These are phyloP conservation scores for Fraxinus albicans DNA, from an alignment of 305 asterid genomes.

Conservation along the genomic window DNA sequence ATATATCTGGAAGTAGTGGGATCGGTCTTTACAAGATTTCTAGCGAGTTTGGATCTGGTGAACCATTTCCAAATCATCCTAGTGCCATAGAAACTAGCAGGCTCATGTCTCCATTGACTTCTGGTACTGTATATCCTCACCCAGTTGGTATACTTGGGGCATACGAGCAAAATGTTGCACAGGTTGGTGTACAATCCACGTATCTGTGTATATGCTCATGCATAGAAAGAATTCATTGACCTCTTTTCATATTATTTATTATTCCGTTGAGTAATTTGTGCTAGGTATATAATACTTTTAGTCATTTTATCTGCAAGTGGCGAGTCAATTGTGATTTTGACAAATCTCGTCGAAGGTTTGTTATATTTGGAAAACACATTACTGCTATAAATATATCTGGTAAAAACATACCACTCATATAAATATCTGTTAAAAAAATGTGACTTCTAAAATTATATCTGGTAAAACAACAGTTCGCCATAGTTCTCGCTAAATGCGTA, in stretches of 20 bases:
- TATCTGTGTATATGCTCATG: constrained; percentile 5
- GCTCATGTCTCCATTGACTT: constrained; percentile 71
- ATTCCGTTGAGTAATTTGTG: neutral
- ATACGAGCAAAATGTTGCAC: constrained; percentile 82
- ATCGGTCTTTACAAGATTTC: constrained; percentile 76
- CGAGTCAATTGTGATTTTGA: neutral
- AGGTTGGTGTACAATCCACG: constrained; percentile 52
- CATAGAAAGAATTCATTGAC: neutral
- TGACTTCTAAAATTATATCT: neutral
- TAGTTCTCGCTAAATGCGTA: neutral
- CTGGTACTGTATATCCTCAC: constrained; percentile 80
- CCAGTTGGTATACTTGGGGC: constrained; percentile 90
- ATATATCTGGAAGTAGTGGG: constrained; percentile 68
- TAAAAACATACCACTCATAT: neutral
- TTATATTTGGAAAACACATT: neutral
- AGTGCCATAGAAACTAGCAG: constrained; percentile 69
- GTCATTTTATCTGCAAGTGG: neutral
- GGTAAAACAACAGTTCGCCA: neutral
- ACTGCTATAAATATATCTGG: neutral
- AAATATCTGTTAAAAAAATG: neutral
- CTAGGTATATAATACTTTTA: neutral
- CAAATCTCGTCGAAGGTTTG: neutral
- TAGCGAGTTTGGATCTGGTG: constrained; percentile 76
- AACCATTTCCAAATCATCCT: constrained; percentile 60
- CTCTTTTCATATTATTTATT: neutral